Percentiles rank a stretch among this genome's conserved stretches.
Evolutionary conservation across 1,284 basidiomycete genomes (phyloP).

Genomic region (Ustilago shanxiensis): DNA sequence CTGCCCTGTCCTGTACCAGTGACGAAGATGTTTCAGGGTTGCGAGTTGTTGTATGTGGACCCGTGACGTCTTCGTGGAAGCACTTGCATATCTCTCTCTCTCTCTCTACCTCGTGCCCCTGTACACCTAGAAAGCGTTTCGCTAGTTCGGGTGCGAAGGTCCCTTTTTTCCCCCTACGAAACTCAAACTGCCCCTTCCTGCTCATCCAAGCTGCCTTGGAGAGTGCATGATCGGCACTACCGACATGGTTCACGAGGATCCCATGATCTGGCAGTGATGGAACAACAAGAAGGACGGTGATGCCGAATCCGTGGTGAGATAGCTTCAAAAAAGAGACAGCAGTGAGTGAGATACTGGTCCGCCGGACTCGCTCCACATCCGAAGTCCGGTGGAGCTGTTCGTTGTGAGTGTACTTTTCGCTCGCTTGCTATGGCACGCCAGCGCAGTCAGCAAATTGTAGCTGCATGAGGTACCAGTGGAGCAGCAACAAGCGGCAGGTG

Average conservation of each 20-base stretch:
- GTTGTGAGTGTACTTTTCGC: not conserved
- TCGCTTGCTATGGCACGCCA: not conserved
- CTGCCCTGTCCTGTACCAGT: not conserved
- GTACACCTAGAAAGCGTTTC: too few species aligned
- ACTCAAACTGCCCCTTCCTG: too few species aligned
- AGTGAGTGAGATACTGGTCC: not conserved
- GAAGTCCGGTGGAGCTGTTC: not conserved
- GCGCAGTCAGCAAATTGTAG: not conserved
- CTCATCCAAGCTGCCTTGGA: too few species aligned
- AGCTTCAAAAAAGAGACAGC: too few species aligned
- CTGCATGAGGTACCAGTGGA: not conserved
- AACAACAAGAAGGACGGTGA: too few species aligned
- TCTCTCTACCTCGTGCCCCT: too few species aligned
- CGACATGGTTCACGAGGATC: too few species aligned
- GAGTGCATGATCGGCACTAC: not conserved
- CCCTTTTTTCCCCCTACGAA: too few species aligned
- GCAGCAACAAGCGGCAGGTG: not conserved
- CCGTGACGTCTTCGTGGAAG: not conserved
- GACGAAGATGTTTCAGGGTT: constrained; percentile 1
- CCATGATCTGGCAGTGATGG: not conserved
- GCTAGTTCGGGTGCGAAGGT: too few species aligned
- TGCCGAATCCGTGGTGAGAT: too few species aligned
- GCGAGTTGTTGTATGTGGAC: not conserved
- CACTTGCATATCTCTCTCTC: not conserved
- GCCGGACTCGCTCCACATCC: constrained; percentile 11